These are phyloP conservation scores for Sphagnum fallax DNA, from an alignment of 228 moss, liverwort and hornwort genomes.

Conservation along the genomic window DNA sequence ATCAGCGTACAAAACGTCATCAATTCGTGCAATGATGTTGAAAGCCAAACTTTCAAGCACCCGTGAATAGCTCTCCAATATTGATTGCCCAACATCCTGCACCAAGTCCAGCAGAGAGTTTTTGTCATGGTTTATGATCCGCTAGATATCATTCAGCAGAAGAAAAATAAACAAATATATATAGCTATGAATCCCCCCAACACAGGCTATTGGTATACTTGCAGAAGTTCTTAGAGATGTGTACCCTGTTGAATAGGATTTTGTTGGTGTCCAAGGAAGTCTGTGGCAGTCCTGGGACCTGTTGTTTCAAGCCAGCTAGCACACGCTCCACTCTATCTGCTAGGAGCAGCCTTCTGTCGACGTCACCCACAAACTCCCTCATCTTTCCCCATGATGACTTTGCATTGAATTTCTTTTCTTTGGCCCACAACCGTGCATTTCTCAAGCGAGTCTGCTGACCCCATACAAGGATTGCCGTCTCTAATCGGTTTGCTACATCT, in stretches of 20 bases:
- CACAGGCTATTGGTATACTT: too few species aligned
- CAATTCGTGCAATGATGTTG: conserved; percentile 88
- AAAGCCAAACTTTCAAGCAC: conserved; percentile 93
- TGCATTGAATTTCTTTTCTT: conserved; percentile 44
- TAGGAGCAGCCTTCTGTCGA: conserved; percentile 57
- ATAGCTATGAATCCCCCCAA: too few species aligned
- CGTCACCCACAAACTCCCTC: conserved; percentile 68
- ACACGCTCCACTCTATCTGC: conserved; percentile 79
- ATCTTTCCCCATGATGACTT: conserved; percentile 83
- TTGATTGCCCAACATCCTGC: conserved; percentile 99
- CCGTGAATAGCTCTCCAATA: conserved; percentile 95
- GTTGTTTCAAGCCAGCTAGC: conserved; percentile 63
- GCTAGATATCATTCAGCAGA: not conserved
- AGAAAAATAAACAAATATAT: not conserved
- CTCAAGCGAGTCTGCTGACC: conserved; percentile 63
- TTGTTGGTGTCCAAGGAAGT: conserved; percentile 78
- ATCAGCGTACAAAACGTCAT: conserved; percentile 83
- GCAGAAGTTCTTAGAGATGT: not conserved
- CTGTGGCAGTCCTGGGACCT: conserved; percentile 87
- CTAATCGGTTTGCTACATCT: conserved; percentile 85
- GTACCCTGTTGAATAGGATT: conserved; percentile 91
- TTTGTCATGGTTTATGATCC: not conserved
- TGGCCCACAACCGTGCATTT: conserved; percentile 32
- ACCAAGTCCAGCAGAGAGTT: not conserved
- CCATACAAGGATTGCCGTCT: conserved; percentile 79